Conservation (phyloP, 2,329 filamentous ascomycete species). For the Pseudogymnoascus verrucosus region DNA sequence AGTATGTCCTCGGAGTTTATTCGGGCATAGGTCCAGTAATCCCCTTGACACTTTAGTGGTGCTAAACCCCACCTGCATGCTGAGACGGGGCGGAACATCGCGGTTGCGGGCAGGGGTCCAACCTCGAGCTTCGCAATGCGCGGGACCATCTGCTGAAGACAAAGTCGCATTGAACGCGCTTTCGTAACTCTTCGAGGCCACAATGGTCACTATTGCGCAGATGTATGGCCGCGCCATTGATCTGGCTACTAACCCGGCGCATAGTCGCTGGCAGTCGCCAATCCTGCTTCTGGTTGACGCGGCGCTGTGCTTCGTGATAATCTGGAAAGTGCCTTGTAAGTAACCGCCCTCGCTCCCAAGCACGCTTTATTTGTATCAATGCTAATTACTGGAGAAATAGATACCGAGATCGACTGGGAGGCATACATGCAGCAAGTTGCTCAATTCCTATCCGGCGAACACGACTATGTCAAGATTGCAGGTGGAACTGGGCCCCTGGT, state of each 20-base stretch:
- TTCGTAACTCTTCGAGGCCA: not conserved
- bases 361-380: not conserved
- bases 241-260: slow-evolving; percentile 44
- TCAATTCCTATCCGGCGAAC: slow-evolving; percentile 74
- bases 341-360: slow-evolving; percentile 11
- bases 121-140: not conserved
- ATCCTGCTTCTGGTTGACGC: slow-evolving; percentile 64
- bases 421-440: slow-evolving; percentile 93
- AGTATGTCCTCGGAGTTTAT: not conserved
- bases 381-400: slow-evolving; percentile 34
- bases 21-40: not conserved
- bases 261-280: slow-evolving; percentile 53
- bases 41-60: not conserved
- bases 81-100: slow-evolving; percentile 4
- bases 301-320: slow-evolving; percentile 62
- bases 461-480: slow-evolving; percentile 77
- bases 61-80: slow-evolving; percentile 6
- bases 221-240: slow-evolving; percentile 22
- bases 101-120: slow-evolving; percentile 5
- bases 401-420: slow-evolving; percentile 96
- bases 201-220: slow-evolving; percentile 1
- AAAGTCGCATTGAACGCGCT: slow-evolving; percentile 1
- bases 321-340: slow-evolving; percentile 79
- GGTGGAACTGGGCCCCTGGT: slow-evolving; percentile 89
- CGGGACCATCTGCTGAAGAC: not conserved